Base-by-base conservation (phyloP, 2,329 filamentous ascomycete genomes). In the Colletotrichum orchidophilum region DNA sequence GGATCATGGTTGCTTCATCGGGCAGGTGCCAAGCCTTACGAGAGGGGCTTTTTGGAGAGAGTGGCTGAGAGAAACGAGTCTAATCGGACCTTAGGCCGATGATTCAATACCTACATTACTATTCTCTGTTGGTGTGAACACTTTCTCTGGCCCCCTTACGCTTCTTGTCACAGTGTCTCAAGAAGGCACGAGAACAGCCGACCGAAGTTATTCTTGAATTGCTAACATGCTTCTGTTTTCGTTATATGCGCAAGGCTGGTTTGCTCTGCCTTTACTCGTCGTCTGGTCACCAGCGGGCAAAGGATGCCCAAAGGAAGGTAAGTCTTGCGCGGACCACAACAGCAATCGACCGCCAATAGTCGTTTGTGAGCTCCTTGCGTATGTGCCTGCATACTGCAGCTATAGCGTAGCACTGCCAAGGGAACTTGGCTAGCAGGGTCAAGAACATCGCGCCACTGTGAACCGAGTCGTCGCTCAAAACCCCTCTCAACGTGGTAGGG, bases 11-110 rank as follows among this genome's bases (percentile, higher is more conserved):
- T 71, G 64, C 68, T 59, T 31, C 33, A 71, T 68, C 52, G 33
- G 68, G 68, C 68, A 71, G 68, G 68, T 71, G 68, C 68, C 68
- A 71, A 71, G 68, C 58, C 58, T 71, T 35, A 58, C 8, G 7
- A 46, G 64, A 71, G 64, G 64, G 64, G 68, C 39, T 61, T 33
- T 65, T 39, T 29, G 27, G 29, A 57, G 31, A 57, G 39, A 35
- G 67, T 61, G 62, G 62, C 62, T 49, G 62, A 70, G 62, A 66
- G 33, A 33, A 42, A 49, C 15, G n/a, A 68, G 50, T 61, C 27
- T 52, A 62, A 50, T 62, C 29, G 21, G 58, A 60, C 21, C 26
- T 26, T 62, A n/a, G 29, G 7, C 11, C 15, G 5, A 26, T 33
- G 57, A 26, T 29, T 8, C 27, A 29, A 8, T 15, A 12, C 15